Evolutionary conservation across 148 eudicot genomes (phyloP), one percentile per base, ranked within the genome.

Genomic region (Rhododendron griersonianum): DNA sequence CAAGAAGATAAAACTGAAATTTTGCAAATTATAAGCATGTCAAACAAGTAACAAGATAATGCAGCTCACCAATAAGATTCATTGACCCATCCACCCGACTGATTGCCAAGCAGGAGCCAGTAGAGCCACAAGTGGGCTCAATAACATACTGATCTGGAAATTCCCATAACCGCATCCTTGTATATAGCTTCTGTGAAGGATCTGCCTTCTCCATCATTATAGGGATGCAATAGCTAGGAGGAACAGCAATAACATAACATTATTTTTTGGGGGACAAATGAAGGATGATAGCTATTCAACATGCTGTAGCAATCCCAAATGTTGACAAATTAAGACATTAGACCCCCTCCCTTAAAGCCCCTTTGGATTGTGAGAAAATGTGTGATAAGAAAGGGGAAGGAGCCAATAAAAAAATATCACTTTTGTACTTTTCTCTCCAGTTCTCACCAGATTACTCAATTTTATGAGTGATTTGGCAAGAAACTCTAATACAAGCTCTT

Each of bases 131-230:
- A 3, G 93, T 97, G 11, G 99, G 98, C 90, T 97, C 99, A 53
- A 95, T 88, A 6, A 97, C 91, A 87, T 94, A 97, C 88, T 94
- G 91, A 84, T 94, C 95, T 1, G 95, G 93, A 81, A 95, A 95
- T 84, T 94, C 99, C 98, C 98, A 97, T 2, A 95, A 93, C 83
- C 99, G 91, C 98, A 94, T 93, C 61, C 93, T 84, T n/a, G 91
- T 91, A 78, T 90, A 95, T 55, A 97, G 85, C 92, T 94, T 97
- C 81, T 91, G 92, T 6, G 90, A 85, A 76, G 89, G 89, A 79
- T 91, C 92, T 83, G 83, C 89, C 84, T 92, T 96, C 90, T 90
- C 95, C 96, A 90, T 93, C 93, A 84, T 91, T 84, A 67, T 85
- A 67, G 76, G 77, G 35, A 55, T 82, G 50, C 39, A 75, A 87